A percentile compares a stretch with the other conserved stretches of the same genome.
These are phyloP conservation scores for Plantago coronopus DNA, from an alignment of 305 asterid species.

Conservation along the genomic window DNA sequence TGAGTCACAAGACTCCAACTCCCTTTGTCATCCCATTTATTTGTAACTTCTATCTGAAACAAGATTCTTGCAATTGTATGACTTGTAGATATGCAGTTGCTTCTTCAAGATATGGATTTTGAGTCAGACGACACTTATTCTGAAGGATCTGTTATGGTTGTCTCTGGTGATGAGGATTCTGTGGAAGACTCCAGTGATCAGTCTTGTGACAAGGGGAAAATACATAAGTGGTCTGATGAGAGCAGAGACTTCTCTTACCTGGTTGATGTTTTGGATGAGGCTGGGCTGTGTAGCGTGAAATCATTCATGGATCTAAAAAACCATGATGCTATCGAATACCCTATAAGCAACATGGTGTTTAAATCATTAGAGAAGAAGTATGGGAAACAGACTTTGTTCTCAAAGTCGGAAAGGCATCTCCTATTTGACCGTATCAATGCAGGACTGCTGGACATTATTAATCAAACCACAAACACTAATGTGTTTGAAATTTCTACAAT, in stretches of 20 bases:
- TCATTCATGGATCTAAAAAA: conserved; percentile 32
- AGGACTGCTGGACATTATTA: conserved; percentile 38
- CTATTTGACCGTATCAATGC: conserved; percentile 60
- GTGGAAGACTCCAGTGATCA: conserved; percentile 27
- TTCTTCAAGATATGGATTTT: conserved; percentile 32
- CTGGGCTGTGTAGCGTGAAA: conserved; percentile 27
- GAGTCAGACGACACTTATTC: conserved; percentile 48
- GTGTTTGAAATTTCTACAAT: conserved; percentile 26
- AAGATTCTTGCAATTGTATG: conserved; percentile 9
- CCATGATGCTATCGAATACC: conserved; percentile 45
- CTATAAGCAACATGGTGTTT: conserved; percentile 47
- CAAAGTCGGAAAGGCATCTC: conserved; percentile 51
- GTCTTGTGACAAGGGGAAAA: conserved; percentile 25
- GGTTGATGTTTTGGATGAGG: conserved; percentile 71
- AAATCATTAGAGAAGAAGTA: conserved; percentile 60
- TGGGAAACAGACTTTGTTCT: conserved; percentile 62
- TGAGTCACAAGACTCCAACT: not conserved
- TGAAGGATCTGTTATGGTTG: conserved; percentile 52
- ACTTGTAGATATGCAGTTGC: conserved; percentile 33
- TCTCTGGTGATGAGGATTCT: conserved; percentile 52
- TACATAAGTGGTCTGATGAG: conserved; percentile 39
- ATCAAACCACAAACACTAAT: conserved; percentile 27
- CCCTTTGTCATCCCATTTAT: not conserved
- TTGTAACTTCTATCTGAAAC: conserved; percentile 12
- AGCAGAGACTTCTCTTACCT: conserved; percentile 59